Conservation (phyloP, 1,284 basidiomycete species). For the Cutaneotrichosporon curvatum region DNA sequence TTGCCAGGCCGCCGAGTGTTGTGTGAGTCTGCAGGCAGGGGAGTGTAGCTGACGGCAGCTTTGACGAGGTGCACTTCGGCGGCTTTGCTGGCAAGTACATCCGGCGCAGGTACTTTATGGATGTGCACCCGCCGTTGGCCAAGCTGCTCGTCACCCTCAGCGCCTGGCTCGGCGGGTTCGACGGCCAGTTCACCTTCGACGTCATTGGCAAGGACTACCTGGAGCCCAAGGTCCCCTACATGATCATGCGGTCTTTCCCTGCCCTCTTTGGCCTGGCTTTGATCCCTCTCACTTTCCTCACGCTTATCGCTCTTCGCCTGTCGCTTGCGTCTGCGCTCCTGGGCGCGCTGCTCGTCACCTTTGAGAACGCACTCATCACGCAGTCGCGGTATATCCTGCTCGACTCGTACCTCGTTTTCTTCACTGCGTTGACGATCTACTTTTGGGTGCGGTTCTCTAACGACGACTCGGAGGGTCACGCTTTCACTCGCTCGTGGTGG, state of each 20-base stretch:
- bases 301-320: conserved; percentile 83
- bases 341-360: conserved; percentile 82
- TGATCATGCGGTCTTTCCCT: conserved; percentile 90
- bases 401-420: conserved; percentile 95
- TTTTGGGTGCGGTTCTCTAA: conserved; percentile 86
- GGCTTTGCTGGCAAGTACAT: conserved; percentile 83
- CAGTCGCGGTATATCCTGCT: conserved; percentile 96
- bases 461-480: conserved; percentile 59
- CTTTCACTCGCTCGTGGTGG: conserved; percentile 89
- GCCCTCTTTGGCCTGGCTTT: conserved; percentile 83
- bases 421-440: conserved; percentile 83
- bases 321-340: conserved; percentile 83
- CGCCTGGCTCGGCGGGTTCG: conserved; percentile 80
- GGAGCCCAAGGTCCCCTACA: conserved; percentile 70
- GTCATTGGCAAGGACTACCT: conserved; percentile 87
- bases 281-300: conserved; percentile 86
- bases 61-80: conserved; percentile 95
- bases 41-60: conserved; percentile 52
- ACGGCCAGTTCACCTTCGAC: conserved; percentile 93
- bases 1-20: conserved; percentile 75
- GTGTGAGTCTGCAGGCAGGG: conserved; percentile 57
- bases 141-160: conserved; percentile 91
- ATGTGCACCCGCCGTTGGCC: conserved; percentile 95
- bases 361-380: conserved; percentile 92
- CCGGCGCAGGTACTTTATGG: conserved; percentile 92